Percentiles rank a stretch among this genome's conserved stretches.
These are phyloP conservation scores for Trichopus zeylanicus DNA, from an alignment of 116 monocot genomes.

Conservation along the genomic window DNA sequence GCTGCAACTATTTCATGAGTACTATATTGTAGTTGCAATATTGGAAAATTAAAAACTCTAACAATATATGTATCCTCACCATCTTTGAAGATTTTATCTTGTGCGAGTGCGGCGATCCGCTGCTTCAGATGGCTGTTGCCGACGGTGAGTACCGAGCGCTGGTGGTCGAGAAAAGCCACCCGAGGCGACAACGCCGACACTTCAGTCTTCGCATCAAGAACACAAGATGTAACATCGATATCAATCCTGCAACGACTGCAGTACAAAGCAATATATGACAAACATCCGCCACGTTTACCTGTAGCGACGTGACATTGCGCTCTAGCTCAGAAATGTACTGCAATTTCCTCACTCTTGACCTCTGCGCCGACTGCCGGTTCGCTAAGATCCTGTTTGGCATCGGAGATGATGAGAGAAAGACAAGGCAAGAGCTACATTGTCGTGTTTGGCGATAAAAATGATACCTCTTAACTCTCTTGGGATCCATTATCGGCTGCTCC, in stretches of 20 bases:
- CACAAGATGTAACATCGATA: too few relatives aligned
- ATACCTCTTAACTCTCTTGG: conserved; percentile 93
- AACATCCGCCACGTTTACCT: too few relatives aligned
- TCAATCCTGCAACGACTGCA: too few relatives aligned
- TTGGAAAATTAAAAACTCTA: too few relatives aligned
- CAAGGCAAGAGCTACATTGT: background rate
- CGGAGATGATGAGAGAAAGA: too few relatives aligned
- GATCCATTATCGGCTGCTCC: conserved; percentile 30
- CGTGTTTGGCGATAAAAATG: background rate
- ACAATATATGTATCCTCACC: too few relatives aligned
- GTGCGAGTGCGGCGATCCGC: conserved; percentile 80
- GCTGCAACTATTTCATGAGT: conserved; percentile 24
- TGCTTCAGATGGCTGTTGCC: conserved; percentile 90
- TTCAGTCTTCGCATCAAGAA: too few relatives aligned
- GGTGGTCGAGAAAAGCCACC: conserved; percentile 91
- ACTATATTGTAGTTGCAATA: too few relatives aligned
- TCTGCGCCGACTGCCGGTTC: conserved; percentile 92
- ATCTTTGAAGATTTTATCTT: conserved; percentile 94
- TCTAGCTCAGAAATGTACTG: conserved; percentile 98
- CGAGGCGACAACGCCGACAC: too few relatives aligned
- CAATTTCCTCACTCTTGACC: conserved; percentile 91
- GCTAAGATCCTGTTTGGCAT: conserved; percentile 90
- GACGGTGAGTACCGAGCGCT: conserved; percentile 69
- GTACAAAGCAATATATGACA: too few relatives aligned
- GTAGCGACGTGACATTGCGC: conserved; percentile 62